Evolutionary conservation across 1,284 basidiomycete genomes (phyloP), one percentile per base, ranked within the genome.

Genomic region (Moesziomyces sp.): DNA sequence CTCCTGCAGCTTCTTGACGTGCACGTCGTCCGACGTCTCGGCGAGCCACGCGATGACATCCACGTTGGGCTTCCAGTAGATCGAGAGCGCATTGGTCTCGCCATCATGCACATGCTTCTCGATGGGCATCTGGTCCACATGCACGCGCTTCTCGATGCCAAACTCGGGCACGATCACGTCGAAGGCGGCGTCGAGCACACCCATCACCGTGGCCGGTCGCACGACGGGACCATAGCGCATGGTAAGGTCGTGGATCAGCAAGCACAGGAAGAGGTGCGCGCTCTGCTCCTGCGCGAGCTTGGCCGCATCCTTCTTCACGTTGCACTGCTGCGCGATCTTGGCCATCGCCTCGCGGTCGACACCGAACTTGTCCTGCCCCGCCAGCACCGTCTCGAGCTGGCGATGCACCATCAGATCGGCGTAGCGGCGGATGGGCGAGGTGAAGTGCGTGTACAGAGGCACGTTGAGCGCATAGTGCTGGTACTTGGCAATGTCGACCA

Each of bases 401-500:
- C 97, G 93, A 83, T 99, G 97, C 18, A 97, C 95, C 56, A 98
- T 87, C 48, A 99, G 87, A 84, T 99, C 97, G 63, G 96, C 94
- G 82, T 95, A 97, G 38, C 85, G 80, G 38, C 73, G 67, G 43
- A 81, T 78, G n/a, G 84, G 83, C 18, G 75, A 74, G 60, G 95
- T 97, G 86, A 97, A 99, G 85, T 99, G 96, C 24, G 95, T 97
- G 87, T 99, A 99, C 52, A 99, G 87, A 9, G 97, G 94, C 8
- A 90, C 87, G 78, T 91, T 96, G 77, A 99, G 87, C 1, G 94
- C 91, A 84, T 93, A 98, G 86, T 99, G 97, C 38, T 89, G 86
- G 84, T 98, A 99, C 86, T 99, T 98, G 46, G 94, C 93, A 82
- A 99, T 99, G 85, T 99, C 97, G 77, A 99, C 88, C 93, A 98